These are phyloP conservation scores for Claviceps capensis DNA, from an alignment of 2,329 filamentous ascomycete genomes.

Conservation along the genomic window DNA sequence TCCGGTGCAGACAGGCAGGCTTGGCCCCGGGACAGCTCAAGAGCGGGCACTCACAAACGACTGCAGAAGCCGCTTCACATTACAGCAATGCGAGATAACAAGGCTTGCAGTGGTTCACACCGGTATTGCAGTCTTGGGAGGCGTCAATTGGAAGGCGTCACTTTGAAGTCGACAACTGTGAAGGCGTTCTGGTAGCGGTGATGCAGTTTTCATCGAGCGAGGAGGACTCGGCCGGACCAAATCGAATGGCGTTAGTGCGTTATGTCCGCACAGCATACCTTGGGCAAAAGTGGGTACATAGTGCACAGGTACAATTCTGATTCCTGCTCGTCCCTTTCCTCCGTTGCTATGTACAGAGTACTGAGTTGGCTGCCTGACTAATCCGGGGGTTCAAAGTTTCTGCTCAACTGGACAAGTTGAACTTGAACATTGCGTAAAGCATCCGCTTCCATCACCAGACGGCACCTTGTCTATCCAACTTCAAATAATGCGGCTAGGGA, in stretches of 20 bases:
- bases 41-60: neutral
- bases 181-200: neutral
- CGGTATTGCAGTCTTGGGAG: neutral
- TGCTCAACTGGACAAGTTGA: neutral
- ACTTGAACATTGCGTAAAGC: neutral
- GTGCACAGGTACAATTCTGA: too few relatives aligned
- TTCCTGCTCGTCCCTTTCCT: too few relatives aligned
- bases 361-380: neutral
- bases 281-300: too few relatives aligned
- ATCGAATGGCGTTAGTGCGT: neutral
- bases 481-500: neutral
- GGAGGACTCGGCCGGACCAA: neutral
- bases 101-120: neutral
- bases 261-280: neutral
- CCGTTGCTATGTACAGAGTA: too few relatives aligned
- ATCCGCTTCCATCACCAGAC: neutral
- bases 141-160: neutral
- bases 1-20: neutral
- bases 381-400: neutral
- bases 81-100: neutral
- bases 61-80: neutral
- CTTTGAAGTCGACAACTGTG: neutral
- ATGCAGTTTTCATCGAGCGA: slow-evolving; percentile 4
- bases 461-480: neutral
- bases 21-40: too few relatives aligned